Percentiles rank a stretch among this genome's conserved stretches.
Conservation (phyloP, 2,329 filamentous ascomycete genomes). For the Phaeosphaeriaceae sp. region DNA sequence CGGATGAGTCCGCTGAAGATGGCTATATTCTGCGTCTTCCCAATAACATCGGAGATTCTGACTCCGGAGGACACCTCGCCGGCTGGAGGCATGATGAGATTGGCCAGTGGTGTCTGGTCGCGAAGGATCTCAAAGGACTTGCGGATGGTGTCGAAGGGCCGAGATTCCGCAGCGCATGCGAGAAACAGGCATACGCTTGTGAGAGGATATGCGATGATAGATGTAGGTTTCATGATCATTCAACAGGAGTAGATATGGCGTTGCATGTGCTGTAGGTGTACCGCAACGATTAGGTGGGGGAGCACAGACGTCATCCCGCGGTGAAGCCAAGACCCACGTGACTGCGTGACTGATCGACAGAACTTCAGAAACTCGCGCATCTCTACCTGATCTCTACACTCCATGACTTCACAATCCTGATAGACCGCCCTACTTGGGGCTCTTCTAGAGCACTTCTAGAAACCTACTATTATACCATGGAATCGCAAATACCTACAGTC, state of each 20-base stretch:
- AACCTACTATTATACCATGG: slow-evolving; percentile 16
- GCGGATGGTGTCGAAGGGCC: slow-evolving; percentile 38
- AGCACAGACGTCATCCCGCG: slow-evolving; percentile 43
- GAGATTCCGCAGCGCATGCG: slow-evolving; percentile 40
- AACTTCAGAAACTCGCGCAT: slow-evolving; percentile 7
- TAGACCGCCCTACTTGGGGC: slow-evolving; percentile 12
- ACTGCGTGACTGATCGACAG: slow-evolving; percentile 36
- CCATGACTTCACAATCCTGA: slow-evolving; percentile 24
- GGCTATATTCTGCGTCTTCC: slow-evolving; percentile 77
- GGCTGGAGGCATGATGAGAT: slow-evolving; percentile 38
- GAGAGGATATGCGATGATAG: slow-evolving; percentile 33
- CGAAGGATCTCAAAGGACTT: slow-evolving; percentile 35
- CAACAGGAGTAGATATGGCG: slow-evolving; percentile 9
- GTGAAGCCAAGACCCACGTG: slow-evolving; percentile 43
- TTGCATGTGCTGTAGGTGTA: slow-evolving; percentile 14
- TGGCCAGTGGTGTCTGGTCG: slow-evolving; percentile 38
- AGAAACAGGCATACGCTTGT: slow-evolving; percentile 39
- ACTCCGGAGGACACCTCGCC: slow-evolving; percentile 54
- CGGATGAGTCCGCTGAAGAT: slow-evolving; percentile 84
- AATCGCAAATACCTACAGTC: slow-evolving; percentile 37
- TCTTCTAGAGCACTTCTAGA: background rate
- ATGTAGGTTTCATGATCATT: slow-evolving; percentile 37
- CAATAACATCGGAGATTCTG: slow-evolving; percentile 84
- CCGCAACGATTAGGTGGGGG: slow-evolving; percentile 23
- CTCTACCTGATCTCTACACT: slow-evolving; percentile 9